Conservation (phyloP, 1,284 basidiomycete species). For the Trichosporon coremiiforme region DNA sequence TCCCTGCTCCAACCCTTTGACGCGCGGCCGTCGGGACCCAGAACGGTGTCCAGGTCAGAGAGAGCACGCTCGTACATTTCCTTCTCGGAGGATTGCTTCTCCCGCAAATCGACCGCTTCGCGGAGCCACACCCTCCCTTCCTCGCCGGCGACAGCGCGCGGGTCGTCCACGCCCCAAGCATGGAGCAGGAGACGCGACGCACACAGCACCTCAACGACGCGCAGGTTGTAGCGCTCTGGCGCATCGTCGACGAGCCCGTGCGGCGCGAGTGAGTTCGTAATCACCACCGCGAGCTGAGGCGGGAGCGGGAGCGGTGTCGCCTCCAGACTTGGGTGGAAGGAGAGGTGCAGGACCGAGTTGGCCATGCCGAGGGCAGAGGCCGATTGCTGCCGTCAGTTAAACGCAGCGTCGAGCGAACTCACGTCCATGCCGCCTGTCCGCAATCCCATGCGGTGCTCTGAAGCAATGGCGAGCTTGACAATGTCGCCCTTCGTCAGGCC, state of each 20-base stretch:
- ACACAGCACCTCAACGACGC: conserved; percentile 82
- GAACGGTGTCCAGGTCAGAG: conserved; percentile 30
- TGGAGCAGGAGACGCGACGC: conserved; percentile 71
- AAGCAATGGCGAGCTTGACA: conserved; percentile 73
- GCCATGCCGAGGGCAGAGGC: conserved; percentile 73
- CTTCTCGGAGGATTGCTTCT: conserved; percentile 43
- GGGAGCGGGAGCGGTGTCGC: conserved; percentile 62
- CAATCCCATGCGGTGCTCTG: conserved; percentile 76
- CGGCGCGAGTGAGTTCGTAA: conserved; percentile 79
- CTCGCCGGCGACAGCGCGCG: conserved; percentile 22
- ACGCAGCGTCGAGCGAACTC: conserved; percentile 40
- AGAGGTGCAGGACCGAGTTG: conserved; percentile 72
- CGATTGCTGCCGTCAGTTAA: conserved; percentile 63
- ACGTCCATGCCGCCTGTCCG: conserved; percentile 60
- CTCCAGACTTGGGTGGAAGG: conserved; percentile 72
- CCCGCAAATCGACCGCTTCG: conserved; percentile 62
- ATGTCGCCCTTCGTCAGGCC: conserved; percentile 69
- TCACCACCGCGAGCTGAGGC: conserved; percentile 64
- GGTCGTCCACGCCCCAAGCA: conserved; percentile 59
- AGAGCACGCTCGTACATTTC: conserved; percentile 33
- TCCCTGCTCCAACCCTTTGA: conserved; percentile 58
- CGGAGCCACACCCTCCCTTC: conserved; percentile 39
- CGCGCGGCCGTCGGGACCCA: conserved; percentile 37
- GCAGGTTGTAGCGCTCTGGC: conserved; percentile 77
- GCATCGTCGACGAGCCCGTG: conserved; percentile 77